Evolutionary conservation across 148 eudicot species (phyloP).

Genomic region (Silene uniflora): DNA sequence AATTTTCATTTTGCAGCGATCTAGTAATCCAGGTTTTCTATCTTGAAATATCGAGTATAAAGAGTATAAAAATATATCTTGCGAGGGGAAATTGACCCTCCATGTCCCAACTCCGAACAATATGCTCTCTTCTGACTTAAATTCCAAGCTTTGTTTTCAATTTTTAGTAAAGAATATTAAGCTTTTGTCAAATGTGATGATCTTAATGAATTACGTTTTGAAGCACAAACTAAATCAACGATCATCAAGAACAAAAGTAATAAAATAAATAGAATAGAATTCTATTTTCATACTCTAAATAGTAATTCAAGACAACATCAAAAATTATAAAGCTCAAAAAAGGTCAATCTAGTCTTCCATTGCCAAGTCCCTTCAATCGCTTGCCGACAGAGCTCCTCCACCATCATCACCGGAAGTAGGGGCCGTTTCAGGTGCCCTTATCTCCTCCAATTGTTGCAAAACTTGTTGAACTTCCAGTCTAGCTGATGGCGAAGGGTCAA

Average conservation of each 20-base stretch:
- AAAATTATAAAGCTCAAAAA: constrained; percentile 35
- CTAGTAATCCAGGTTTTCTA: no score
- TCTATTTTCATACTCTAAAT: constrained; percentile 29
- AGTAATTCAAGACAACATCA: constrained; percentile 11
- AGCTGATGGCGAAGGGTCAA: constrained; percentile 67
- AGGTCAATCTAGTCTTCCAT: constrained; percentile 15
- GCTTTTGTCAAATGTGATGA: not conserved
- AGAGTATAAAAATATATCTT: no score
- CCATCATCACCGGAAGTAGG: constrained; percentile 55
- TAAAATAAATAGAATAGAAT: constrained; percentile 13
- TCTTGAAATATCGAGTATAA: no score
- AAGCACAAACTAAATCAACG: constrained; percentile 4
- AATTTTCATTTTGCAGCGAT: no score
- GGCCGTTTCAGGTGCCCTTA: constrained; percentile 34
- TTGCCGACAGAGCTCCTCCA: constrained; percentile 44
- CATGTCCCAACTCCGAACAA: no score
- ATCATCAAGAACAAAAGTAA: not conserved
- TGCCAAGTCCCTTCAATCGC: constrained; percentile 21
- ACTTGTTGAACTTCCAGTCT: constrained; percentile 74
- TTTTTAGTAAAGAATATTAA: not conserved
- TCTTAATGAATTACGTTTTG: constrained; percentile 16
- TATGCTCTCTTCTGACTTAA: not conserved
- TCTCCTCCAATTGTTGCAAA: constrained; percentile 73
- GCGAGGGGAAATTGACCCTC: no score
- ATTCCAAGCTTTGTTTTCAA: not conserved